Conservation (phyloP, 495 filamentous ascomycete genomes). For the Neurospora terricola region DNA sequence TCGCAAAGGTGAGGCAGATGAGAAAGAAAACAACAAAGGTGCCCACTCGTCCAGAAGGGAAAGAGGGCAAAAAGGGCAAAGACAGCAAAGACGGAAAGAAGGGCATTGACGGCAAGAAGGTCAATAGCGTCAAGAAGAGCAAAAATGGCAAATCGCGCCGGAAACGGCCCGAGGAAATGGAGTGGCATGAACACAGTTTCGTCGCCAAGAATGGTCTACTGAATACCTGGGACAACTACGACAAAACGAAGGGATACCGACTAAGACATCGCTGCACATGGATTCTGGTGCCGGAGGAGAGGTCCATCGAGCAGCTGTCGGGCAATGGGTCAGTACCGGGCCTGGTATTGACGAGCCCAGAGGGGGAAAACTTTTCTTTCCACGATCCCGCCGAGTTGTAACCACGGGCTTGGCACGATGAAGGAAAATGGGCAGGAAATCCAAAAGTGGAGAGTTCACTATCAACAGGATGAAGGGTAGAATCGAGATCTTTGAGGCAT, state of each 20-base stretch:
- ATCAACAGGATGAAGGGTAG: neutral
- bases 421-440: neutral
- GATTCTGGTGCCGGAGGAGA: neutral
- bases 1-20: neutral
- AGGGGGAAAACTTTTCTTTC: neutral
- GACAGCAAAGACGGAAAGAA: neutral
- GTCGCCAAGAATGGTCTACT: neutral
- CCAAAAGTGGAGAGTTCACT: neutral
- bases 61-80: neutral
- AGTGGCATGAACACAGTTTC: neutral
- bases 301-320: neutral
- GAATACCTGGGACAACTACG: neutral
- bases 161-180: neutral
- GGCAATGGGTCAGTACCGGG: neutral
- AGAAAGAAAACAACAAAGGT: neutral
- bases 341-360: neutral
- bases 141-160: neutral
- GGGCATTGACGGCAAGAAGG: neutral
- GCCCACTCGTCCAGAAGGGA: neutral
- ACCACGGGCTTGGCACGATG: neutral
- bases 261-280: neutral
- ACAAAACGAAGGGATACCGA: neutral
- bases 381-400: neutral
- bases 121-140: no score
- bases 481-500: neutral